Percentiles rank a stretch among this genome's conserved stretches.
phyloP scores from a whole-genome alignment of 768 basidiomycete genomes.

The Leccinellum albellum region DNA sequence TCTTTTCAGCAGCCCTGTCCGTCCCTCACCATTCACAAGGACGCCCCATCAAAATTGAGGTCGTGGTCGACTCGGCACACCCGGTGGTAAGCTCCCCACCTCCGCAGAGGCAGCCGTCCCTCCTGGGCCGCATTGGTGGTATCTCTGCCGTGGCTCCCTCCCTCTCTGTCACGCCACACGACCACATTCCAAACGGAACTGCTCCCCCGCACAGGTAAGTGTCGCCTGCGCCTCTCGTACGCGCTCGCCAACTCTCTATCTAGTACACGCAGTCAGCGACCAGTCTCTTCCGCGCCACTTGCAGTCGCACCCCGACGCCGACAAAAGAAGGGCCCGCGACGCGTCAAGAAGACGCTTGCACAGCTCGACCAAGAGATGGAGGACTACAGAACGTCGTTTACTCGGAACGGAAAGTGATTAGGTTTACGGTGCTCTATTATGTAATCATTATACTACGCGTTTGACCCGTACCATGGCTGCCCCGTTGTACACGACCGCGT shows the following conservation, averaged over 20 bases:
- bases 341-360: slow-evolving; percentile 62
- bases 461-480: slow-evolving; percentile 58
- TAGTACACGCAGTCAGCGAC: slow-evolving; percentile 20
- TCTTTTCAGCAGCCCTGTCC: neutral
- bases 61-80: slow-evolving; percentile 47
- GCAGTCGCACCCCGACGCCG: slow-evolving; percentile 38
- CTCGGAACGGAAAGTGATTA: slow-evolving; percentile 13
- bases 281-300: slow-evolving; percentile 18
- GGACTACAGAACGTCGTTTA: slow-evolving; percentile 52
- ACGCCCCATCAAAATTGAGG: slow-evolving; percentile 62
- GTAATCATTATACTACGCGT: slow-evolving; percentile 13
- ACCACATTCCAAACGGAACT: slow-evolving; percentile 18
- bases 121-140: slow-evolving; percentile 36
- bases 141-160: neutral
- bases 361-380: slow-evolving; percentile 82
- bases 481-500: slow-evolving; percentile 92
- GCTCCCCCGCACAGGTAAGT: slow-evolving; percentile 11
- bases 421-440: slow-evolving; percentile 7
- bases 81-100: slow-evolving; percentile 19
- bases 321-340: slow-evolving; percentile 69
- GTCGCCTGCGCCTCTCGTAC: neutral
- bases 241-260: neutral
- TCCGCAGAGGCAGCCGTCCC: slow-evolving; percentile 32
- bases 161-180: slow-evolving; percentile 1
- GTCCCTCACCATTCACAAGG: slow-evolving; percentile 35